phyloP scores from a whole-genome alignment of 306 rosid genomes.

The Benincasa hispida region DNA sequence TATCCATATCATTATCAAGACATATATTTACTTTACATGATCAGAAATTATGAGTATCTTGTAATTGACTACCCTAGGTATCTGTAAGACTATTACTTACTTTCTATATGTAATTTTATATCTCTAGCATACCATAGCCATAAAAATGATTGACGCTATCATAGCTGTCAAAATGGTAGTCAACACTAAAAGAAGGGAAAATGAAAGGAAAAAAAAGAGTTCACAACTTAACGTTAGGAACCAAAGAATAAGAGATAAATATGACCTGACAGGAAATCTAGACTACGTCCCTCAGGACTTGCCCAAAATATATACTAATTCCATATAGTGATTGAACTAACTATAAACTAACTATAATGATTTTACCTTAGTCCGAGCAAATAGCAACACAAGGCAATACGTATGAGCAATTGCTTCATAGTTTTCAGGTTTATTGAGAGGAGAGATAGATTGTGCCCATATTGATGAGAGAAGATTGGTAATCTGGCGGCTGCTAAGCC shows the following conservation, averaged over 20 bases:
- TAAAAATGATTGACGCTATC: neutral
- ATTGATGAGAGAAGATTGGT: constrained; percentile 56
- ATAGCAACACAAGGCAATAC: constrained; percentile 54
- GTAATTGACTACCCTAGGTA: neutral
- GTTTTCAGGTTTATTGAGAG: constrained; percentile 58
- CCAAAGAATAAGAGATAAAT: neutral
- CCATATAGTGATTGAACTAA: constrained; percentile 8
- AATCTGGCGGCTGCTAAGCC: constrained; percentile 58
- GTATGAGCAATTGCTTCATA: constrained; percentile 75
- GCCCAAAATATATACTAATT: neutral
- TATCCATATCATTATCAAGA: neutral
- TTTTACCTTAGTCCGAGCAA: constrained; percentile 58
- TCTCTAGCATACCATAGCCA: neutral
- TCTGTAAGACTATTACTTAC: neutral
- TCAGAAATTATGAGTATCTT: neutral
- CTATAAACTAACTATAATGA: constrained; percentile 15
- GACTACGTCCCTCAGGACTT: neutral
- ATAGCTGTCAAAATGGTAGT: neutral
- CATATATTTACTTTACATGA: neutral
- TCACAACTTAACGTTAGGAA: neutral
- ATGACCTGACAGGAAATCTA: neutral
- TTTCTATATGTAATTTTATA: neutral
- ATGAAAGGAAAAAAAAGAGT: neutral
- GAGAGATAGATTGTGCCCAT: constrained; percentile 68
- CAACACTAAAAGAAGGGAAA: neutral